phyloP scores from a whole-genome alignment of 495 filamentous ascomycete species.

The Apiosordaria backusii region DNA sequence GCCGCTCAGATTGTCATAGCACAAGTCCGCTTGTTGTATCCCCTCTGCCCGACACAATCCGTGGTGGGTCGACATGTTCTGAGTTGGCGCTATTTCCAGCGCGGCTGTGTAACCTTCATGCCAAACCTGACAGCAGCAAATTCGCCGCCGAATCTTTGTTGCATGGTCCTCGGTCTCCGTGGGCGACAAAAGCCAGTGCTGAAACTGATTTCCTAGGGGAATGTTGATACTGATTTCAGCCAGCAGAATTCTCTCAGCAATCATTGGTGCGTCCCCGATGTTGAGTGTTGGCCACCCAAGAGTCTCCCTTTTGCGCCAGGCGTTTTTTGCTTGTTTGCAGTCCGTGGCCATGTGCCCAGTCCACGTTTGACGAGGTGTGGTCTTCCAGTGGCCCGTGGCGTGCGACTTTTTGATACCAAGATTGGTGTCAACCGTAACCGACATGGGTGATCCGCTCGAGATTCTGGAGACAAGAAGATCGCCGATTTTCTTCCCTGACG shows the following conservation, averaged over 20 bases:
- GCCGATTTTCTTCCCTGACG: neutral
- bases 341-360: neutral
- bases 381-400: neutral
- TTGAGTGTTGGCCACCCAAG: slow-evolving; percentile 9
- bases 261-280: slow-evolving; percentile 22
- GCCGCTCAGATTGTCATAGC: neutral
- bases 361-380: neutral
- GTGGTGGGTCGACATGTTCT: neutral
- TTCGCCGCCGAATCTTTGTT: neutral
- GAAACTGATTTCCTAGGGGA: slow-evolving; percentile 10
- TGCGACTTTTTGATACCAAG: neutral
- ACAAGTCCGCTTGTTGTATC: neutral
- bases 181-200: neutral
- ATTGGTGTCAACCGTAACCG: neutral
- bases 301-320: slow-evolving; percentile 13
- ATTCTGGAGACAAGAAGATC: neutral
- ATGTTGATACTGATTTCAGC: slow-evolving; percentile 21
- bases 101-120: slow-evolving; percentile 22
- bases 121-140: neutral
- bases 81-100: slow-evolving; percentile 17
- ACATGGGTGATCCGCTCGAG: neutral
- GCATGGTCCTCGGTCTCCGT: neutral
- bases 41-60: neutral
- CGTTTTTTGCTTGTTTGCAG: neutral
- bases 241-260: slow-evolving; percentile 30